Evolutionary conservation across 768 basidiomycete species (phyloP), one percentile per base, ranked within the genome.

Genomic region (Xanthoconium purpureum): DNA sequence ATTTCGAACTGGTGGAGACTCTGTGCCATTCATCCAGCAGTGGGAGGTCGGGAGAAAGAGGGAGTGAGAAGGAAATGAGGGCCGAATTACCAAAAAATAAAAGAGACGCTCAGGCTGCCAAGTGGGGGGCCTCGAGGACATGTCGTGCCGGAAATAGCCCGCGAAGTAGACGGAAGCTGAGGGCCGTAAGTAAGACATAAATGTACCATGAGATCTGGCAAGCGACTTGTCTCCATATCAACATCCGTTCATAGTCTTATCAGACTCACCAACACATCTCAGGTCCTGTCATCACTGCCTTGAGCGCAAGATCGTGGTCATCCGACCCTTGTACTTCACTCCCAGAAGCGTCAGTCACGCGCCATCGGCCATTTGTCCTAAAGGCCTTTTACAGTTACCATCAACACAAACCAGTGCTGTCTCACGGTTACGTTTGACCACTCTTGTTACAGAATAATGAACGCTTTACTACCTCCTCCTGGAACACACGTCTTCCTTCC

Each of bases 401-500:
- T 67, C 67, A 66, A 3, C 38, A 28, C 39, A 52, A 59, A 63
- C 62, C 68, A 48, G 67, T 69, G 67, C 54, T 15, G 15, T 36
- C 47, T 32, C 45, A 47, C 32, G 45, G 17, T 29, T 9, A 28
- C 43, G 38, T 39, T 39, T 7, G 38, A 18, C 38, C 20, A 24
- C 43, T 17, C 14, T 17, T 13, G 46, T 33, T 20, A 7, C 46
- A 33, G 46, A 33, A 33, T 20, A 18, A 47, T 47, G 33, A 24
- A 11, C 9, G 2, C 40, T 10, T 71, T 76, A 32, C 68, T 76
- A 32, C 68, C 75, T 11, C 66, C 71, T 32, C 66, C 70, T 20
- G 84, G 82, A 13, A 74, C 78, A 0, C 75, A 73, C 32, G 64
- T 64, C 1, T 83, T 84, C 62, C 70, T 85, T n/a, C 77, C 82